Percentiles rank a stretch among this genome's conserved stretches.
Conservation (phyloP, 202 grass and related monocot genomes). For the Carex sylvatica region DNA sequence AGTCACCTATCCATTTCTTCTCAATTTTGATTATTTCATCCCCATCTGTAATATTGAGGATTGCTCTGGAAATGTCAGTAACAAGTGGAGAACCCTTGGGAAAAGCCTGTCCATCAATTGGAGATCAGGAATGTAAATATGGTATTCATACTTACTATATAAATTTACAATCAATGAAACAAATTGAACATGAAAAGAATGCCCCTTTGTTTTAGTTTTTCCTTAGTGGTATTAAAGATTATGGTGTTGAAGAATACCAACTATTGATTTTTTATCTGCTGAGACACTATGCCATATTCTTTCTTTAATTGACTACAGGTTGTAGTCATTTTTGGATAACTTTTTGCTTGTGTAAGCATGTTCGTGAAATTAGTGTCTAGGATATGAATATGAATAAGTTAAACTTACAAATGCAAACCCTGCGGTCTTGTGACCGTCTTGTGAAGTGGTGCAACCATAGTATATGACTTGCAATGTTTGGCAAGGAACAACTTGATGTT, state of each 20-base stretch:
- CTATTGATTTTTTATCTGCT: background rate
- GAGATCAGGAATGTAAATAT: background rate
- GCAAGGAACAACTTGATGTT: conserved; percentile 50
- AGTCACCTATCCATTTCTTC: conserved; percentile 44
- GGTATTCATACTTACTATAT: background rate
- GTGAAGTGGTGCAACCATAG: conserved; percentile 45
- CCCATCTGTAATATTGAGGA: conserved; percentile 46
- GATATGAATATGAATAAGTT: too few relatives aligned
- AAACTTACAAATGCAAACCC: conserved; percentile 62
- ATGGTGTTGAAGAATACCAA: background rate
- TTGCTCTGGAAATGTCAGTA: conserved; percentile 46
- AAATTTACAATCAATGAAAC: background rate
- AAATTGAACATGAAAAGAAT: background rate
- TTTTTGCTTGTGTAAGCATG: background rate
- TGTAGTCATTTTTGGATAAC: background rate
- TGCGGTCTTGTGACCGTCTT: conserved; percentile 48
- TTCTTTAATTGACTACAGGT: background rate
- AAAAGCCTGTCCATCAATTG: conserved; percentile 33
- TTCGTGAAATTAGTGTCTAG: too few relatives aligned
- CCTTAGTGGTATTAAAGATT: background rate
- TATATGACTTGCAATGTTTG: conserved; percentile 43
- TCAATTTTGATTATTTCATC: conserved; percentile 34
- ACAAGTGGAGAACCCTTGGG: conserved; percentile 38
- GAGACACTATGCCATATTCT: background rate
- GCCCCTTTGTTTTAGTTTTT: background rate